phyloP scores from a whole-genome alignment of 78 protist genomes.

The Dictyostelium capitatum region DNA sequence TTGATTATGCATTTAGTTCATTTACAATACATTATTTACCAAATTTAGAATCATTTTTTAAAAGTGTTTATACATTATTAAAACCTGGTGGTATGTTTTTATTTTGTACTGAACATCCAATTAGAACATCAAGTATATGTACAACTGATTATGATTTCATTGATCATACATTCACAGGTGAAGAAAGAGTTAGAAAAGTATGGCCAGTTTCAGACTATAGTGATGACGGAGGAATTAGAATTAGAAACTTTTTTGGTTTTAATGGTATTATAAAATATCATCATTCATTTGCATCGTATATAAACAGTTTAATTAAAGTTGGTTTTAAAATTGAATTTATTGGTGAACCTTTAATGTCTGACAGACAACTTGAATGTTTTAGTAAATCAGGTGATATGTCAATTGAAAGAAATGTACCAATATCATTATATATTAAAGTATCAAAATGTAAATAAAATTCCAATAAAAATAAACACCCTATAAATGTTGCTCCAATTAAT shows the following conservation, averaged over 20 bases:
- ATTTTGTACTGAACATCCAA: not conserved
- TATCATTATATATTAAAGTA: not conserved
- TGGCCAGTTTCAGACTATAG: not conserved
- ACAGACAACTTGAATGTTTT: not conserved
- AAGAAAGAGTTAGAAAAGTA: not conserved
- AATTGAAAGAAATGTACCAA: not conserved
- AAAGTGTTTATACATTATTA: not conserved
- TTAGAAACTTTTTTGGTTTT: not conserved
- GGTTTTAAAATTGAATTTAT: not conserved
- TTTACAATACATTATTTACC: not conserved
- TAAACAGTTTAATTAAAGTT: not conserved
- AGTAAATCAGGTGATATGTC: not conserved
- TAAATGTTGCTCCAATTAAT: no score
- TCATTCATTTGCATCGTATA: not conserved
- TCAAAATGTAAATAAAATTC: no score
- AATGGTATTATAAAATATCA: not conserved
- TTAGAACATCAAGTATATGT: not conserved
- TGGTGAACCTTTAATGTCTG: not conserved
- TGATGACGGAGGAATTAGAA: not conserved
- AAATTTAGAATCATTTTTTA: not conserved
- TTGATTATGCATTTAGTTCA: conserved; percentile 7
- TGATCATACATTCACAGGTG: not conserved
- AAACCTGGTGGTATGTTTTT: not conserved
- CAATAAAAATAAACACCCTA: no score
- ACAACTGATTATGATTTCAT: not conserved